Conservation (phyloP, 1,139 yeast species). For the Suhomyces guaymorum region DNA sequence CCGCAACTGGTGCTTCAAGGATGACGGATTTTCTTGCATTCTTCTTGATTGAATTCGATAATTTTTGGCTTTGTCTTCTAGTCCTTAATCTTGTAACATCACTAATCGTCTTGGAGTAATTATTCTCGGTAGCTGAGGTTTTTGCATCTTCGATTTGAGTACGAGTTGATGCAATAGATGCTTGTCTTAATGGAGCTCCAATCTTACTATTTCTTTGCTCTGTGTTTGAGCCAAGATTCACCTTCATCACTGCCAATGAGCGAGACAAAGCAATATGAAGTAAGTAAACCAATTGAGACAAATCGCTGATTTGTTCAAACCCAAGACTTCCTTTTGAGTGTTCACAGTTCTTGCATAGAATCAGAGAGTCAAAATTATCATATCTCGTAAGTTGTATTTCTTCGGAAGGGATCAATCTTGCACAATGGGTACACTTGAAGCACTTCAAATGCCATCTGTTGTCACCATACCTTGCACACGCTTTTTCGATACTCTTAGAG, state of each 20-base stretch:
- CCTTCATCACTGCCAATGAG: constrained; percentile 65
- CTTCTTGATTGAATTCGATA: constrained; percentile 57
- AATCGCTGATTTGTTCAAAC: constrained; percentile 64
- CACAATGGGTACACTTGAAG: constrained; percentile 61
- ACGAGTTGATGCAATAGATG: background rate
- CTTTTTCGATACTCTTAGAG: constrained; percentile 76
- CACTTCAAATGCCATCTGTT: constrained; percentile 84
- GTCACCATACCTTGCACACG: constrained; percentile 62
- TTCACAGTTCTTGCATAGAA: constrained; percentile 61
- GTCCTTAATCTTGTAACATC: constrained; percentile 81
- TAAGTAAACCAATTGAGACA: constrained; percentile 72
- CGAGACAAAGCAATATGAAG: constrained; percentile 83
- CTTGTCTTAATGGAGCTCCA: constrained; percentile 11
- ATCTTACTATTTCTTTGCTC: too few species aligned
- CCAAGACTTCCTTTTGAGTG: constrained; percentile 52
- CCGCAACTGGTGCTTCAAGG: constrained; percentile 59
- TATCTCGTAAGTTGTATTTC: constrained; percentile 36
- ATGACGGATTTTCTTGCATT: constrained; percentile 47
- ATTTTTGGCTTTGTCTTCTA: constrained; percentile 66
- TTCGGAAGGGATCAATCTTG: constrained; percentile 30
- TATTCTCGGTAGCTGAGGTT: constrained; percentile 30
- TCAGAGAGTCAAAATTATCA: constrained; percentile 27
- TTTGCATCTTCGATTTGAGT: constrained; percentile 20
- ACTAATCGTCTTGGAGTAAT: constrained; percentile 67
- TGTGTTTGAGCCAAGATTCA: constrained; percentile 21